Conservation (phyloP, 2,329 filamentous ascomycete species). For the Fusarium nanum region DNA sequence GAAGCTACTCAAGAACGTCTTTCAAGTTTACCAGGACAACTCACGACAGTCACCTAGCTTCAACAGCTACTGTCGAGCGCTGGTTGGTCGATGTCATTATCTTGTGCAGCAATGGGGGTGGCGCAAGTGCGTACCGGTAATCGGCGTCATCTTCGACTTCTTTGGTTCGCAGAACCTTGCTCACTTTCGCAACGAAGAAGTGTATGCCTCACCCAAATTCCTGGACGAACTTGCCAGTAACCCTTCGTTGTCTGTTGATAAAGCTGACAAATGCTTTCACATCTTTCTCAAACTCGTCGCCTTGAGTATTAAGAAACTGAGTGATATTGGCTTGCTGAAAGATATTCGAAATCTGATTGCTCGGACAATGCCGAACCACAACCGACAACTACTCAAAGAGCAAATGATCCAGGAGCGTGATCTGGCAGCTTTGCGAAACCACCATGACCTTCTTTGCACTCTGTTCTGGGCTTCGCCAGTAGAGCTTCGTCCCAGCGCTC, state of each 20-base stretch:
- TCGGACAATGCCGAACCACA: slow-evolving; percentile 73
- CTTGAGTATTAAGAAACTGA: slow-evolving; percentile 65
- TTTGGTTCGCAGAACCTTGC: slow-evolving; percentile 71
- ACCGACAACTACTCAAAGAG: slow-evolving; percentile 72
- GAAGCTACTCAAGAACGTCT: slow-evolving; percentile 66
- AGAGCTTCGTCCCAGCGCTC: slow-evolving; percentile 63
- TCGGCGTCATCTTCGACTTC: slow-evolving; percentile 74
- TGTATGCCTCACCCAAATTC: slow-evolving; percentile 69
- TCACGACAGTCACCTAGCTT: slow-evolving; percentile 68
- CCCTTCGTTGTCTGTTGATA: slow-evolving; percentile 62
- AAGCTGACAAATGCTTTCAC: slow-evolving; percentile 73
- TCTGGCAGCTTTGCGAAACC: slow-evolving; percentile 72
- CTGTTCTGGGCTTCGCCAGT: slow-evolving; percentile 73
- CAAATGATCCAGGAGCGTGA: slow-evolving; percentile 69
- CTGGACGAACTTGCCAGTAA: slow-evolving; percentile 64
- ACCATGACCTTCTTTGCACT: slow-evolving; percentile 75
- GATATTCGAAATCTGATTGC: slow-evolving; percentile 71
- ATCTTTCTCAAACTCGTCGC: slow-evolving; percentile 74
- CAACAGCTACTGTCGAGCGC: slow-evolving; percentile 72
- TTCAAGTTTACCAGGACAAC: slow-evolving; percentile 68
- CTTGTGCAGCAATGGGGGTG: slow-evolving; percentile 75
- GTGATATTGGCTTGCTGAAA: slow-evolving; percentile 60
- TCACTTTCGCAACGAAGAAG: slow-evolving; percentile 73
- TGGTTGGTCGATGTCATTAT: slow-evolving; percentile 71
- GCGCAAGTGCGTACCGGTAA: slow-evolving; percentile 66